These are phyloP conservation scores for Colletotrichum truncatum DNA, from an alignment of 2,329 filamentous ascomycete species.

Conservation along the genomic window DNA sequence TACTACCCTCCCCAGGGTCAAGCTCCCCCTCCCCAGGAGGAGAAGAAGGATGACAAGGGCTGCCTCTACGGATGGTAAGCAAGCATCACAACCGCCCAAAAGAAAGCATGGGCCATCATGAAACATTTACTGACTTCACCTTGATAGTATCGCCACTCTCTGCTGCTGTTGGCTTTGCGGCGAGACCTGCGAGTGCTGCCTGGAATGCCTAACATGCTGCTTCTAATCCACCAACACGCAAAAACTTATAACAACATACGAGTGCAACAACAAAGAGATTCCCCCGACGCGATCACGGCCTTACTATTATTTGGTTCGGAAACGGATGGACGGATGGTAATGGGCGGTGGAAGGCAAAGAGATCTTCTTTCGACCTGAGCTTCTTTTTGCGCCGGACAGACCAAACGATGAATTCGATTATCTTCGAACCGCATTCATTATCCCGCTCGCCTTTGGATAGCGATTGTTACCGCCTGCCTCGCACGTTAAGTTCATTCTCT, in stretches of 20 bases:
- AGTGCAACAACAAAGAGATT: constrained; percentile 5
- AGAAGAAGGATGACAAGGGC: constrained; percentile 52
- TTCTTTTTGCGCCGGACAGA: neutral
- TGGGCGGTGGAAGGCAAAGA: neutral
- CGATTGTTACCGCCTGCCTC: neutral
- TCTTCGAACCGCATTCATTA: constrained; percentile 5
- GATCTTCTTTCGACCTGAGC: neutral
- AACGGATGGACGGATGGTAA: constrained; percentile 1
- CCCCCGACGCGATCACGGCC: constrained; percentile 24
- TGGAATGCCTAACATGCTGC: constrained; percentile 51
- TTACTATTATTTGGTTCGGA: constrained; percentile 7
- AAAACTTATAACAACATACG: neutral
- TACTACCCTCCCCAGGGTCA: constrained; percentile 41
- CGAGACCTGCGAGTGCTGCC: constrained; percentile 53
- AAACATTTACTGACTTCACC: neutral
- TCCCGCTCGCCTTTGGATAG: neutral
- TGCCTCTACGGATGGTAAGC: constrained; percentile 50
- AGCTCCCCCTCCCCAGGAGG: constrained; percentile 42
- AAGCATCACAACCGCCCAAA: too few relatives aligned
- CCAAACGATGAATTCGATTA: constrained; percentile 3
- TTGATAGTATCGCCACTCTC: constrained; percentile 46
- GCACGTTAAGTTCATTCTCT: neutral
- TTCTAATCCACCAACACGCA: constrained; percentile 36
- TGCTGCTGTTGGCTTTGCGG: constrained; percentile 56
- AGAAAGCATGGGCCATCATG: neutral